Base-by-base conservation (phyloP, 148 eudicot species). In the Amaranthus palmeri region DNA sequence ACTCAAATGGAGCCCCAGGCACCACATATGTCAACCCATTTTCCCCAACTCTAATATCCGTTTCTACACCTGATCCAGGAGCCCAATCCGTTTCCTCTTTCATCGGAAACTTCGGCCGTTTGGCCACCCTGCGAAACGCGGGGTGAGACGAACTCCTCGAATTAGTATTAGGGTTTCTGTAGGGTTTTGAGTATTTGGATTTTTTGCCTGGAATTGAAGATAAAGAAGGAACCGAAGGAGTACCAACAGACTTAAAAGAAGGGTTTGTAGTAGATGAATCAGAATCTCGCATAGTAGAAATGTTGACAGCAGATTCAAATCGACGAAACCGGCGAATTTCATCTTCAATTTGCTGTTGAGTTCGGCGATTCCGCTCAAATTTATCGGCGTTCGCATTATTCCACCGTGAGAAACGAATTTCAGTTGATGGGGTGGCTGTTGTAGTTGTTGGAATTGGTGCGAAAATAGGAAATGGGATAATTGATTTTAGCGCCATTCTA, bases 371-470 rank as follows among this genome's bases (percentile, higher is more conserved):
- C 64, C 79, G 86, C 82, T 46, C 65, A 83, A 85, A 87, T 49
- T 82, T 76, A 13, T 83, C 85, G 63, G 96, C 90, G 89, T 92
- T 88, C 70, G 96, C 86, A 81, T 90, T 87, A 88, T 93, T 87
- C 98, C 97, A 93, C 43, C 97, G 84, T 0, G 98, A 85, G 78
- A 93, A 91, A 66, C 92, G 92, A 78, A 93, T 54, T 71, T 79
- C 90, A 63, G 88, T 84, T 5, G 78, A 13, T 46, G 44, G 69
- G 76, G 71, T 72, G 82, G 84, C 65, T 63, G 81, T 50, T 48
- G 57, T 40, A 67, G 84, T 67, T 14, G 81, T 82, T 53, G 74
- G 41, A 12, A 82, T 80, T 49, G 93, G 90, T 65, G 88, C 79
- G 80, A 78, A 87, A 49, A 85, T 78, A 65, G 88, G 88, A 61